Evolutionary conservation across 768 basidiomycete species (phyloP), one percentile per base, ranked within the genome.

Genomic region (Lactarius evosmus): DNA sequence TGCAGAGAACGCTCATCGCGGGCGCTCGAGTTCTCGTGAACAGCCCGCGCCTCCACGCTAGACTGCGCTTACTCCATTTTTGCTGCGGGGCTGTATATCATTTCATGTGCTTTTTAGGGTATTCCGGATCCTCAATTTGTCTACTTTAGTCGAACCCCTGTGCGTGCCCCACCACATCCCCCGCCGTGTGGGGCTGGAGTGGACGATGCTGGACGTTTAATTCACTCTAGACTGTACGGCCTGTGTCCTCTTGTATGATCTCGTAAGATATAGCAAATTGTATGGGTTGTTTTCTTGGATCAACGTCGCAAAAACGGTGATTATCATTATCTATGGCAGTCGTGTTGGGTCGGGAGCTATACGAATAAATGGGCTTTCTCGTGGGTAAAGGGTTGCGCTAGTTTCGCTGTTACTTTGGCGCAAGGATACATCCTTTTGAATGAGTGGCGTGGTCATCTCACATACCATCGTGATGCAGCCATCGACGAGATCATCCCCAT

Each of bases 31-130:
- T 36, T 44, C 59, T 41, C 64, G 64, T 25, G 58, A 56, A 41
- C 41, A 50, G 17, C n/a, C 63, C 6, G 25, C 54, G 16, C 60
- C 63, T 52, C 60, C 59, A 56, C 64, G 34, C 54, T 61, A 57
- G 34, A 52, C 52, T 27, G 32, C 49, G 17, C 32, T 25, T 32
- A 38, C 29, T 33, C 32, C 32, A 11, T 25, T 34, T n/a, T 32
- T 27, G 19, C 33, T 22, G 32, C 30, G 22, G 25, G 38, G 56
- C 33, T 32, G 25, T 32, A n/a, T 54, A 22, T 25, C 16, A n/a
- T 40, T 40, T 46, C 51, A n/a, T 33, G 33, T 49, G 9, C 22
- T 58, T 11, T 29, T 40, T 36, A 41, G 19, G 11, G 30, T 16
- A 17, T 17, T 34, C 12, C 53, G 17, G 27, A 55, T 36, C 30